These are phyloP conservation scores for Pseudopyrenochaeta lycopersici DNA, from an alignment of 2,329 filamentous ascomycete species.

Conservation along the genomic window DNA sequence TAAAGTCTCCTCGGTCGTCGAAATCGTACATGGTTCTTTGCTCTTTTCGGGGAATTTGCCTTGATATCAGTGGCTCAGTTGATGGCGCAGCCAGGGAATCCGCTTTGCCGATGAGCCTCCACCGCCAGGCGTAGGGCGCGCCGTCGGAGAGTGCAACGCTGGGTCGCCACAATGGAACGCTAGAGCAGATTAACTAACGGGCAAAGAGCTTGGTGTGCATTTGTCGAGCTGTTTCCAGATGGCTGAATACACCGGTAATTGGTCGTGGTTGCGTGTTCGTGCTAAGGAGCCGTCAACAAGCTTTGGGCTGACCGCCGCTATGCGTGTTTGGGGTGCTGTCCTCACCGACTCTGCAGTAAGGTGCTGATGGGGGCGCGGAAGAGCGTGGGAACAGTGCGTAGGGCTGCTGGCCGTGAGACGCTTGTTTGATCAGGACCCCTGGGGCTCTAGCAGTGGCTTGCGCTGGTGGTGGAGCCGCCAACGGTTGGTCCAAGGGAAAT, in stretches of 20 bases:
- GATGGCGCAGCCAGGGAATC: conserved; percentile 27
- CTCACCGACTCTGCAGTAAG: conserved; percentile 37
- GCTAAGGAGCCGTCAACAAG: conserved; percentile 22
- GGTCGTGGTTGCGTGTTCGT: neutral
- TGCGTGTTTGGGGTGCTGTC: conserved; percentile 18
- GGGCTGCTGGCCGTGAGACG: conserved; percentile 35
- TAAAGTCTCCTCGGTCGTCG: neutral
- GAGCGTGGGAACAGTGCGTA: conserved; percentile 37
- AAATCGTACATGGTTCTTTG: neutral
- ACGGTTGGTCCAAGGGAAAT: conserved; percentile 4
- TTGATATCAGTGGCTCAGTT: conserved; percentile 14
- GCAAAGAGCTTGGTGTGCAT: conserved; percentile 1
- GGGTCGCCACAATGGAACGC: conserved; percentile 6
- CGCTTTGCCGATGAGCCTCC: conserved; percentile 19
- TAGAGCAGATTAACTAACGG: conserved; percentile 6
- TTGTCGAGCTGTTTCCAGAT: conserved; percentile 9
- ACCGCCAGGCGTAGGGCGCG: conserved; percentile 27
- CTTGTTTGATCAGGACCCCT: conserved; percentile 23
- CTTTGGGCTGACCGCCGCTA: conserved; percentile 33
- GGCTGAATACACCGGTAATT: conserved; percentile 11
- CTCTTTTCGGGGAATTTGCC: neutral
- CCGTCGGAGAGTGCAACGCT: conserved; percentile 13
- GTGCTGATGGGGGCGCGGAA: conserved; percentile 41
- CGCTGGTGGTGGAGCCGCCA: conserved; percentile 9
- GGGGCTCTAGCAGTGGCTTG: conserved; percentile 28